Base-by-base conservation (phyloP, 768 basidiomycete species). In the Tremella fuciformis region DNA sequence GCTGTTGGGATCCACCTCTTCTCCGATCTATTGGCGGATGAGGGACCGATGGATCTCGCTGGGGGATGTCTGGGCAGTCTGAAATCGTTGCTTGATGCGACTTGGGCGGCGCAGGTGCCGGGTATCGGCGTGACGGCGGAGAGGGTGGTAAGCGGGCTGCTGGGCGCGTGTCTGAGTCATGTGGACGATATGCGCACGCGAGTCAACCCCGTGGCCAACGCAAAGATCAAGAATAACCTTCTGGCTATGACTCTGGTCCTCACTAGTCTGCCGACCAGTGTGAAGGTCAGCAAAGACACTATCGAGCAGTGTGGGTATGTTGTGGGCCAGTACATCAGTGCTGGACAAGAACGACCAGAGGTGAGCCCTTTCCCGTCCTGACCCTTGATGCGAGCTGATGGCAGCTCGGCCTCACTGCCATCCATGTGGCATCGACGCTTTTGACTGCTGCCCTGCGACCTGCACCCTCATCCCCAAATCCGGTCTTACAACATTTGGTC, bases 151-250 rank as follows among this genome's bases (percentile, higher is more conserved):
- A 88, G 94, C 70, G 88, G 89, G 18, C 76, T 96, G 18, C 78
- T 97, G n/a, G 93, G 90, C 0, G 82, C 86, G 0, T 91, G 89
- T 69, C 78, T 97, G 34, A 79, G 86, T 49, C 88, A 94, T 70
- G 82, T 97, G 21, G 93, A 97, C 69, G 88, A 86, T 60, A 91
- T 96, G 87, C 84, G 91, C 91, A 88, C 89, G 9, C 86, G 94
- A 48, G 82, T 85, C 58, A 93, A 91, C 0, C 65, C 81, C 0
- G 84, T 88, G 9, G 88, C 88, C 1, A 78, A 83, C 1, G 85
- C 86, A 75, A 97, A 97, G 79, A 81, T 88, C 75, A 93, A 91
- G 78, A 89, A 85, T 69, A 98, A 96, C 75, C 81, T 97, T 59
- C 79, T 98, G 13, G 89, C 90, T 0, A 81, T 86, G 0, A 91